These are phyloP conservation scores for Bacidia rubella DNA, from an alignment of 495 filamentous ascomycete genomes.

Conservation along the genomic window DNA sequence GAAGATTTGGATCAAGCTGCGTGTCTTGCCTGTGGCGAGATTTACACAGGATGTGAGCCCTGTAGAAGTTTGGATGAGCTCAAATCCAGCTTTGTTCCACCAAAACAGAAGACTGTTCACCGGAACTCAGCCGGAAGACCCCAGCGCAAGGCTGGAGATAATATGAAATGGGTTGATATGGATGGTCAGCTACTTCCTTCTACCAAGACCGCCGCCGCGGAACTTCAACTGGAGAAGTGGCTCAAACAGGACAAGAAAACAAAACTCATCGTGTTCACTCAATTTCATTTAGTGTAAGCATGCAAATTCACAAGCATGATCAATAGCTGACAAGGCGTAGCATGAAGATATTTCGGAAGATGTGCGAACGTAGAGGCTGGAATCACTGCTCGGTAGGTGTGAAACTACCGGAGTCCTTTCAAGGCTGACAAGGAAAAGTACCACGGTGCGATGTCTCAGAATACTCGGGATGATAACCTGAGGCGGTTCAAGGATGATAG, in stretches of 20 bases:
- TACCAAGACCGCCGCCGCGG: slow-evolving; percentile 13
- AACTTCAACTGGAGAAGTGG: slow-evolving; percentile 22
- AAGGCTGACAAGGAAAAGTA: slow-evolving; percentile 17
- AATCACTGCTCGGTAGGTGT: slow-evolving; percentile 18
- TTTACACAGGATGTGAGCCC: slow-evolving; percentile 11
- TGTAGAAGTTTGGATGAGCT: slow-evolving; percentile 12
- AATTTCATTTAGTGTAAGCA: slow-evolving; percentile 21
- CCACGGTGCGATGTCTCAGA: slow-evolving; percentile 21
- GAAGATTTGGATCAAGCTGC: slow-evolving; percentile 10
- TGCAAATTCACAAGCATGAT: neutral
- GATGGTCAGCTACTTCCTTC: slow-evolving; percentile 12
- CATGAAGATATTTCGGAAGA: slow-evolving; percentile 18
- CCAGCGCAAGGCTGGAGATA: slow-evolving; percentile 1
- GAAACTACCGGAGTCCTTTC: neutral
- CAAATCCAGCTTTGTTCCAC: neutral
- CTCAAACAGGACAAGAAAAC: slow-evolving; percentile 20
- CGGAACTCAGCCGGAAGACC: neutral
- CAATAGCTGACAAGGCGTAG: slow-evolving; percentile 11
- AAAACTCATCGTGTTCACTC: slow-evolving; percentile 32
- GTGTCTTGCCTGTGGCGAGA: slow-evolving; percentile 15
- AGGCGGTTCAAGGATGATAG: slow-evolving; percentile 19
- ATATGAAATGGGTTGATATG: slow-evolving; percentile 17
- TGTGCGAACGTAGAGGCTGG: slow-evolving; percentile 24
- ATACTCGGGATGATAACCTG: slow-evolving; percentile 21
- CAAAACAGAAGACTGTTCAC: neutral